These are phyloP conservation scores for Copromyces sp. DNA, from an alignment of 495 filamentous ascomycete genomes.

Conservation along the genomic window DNA sequence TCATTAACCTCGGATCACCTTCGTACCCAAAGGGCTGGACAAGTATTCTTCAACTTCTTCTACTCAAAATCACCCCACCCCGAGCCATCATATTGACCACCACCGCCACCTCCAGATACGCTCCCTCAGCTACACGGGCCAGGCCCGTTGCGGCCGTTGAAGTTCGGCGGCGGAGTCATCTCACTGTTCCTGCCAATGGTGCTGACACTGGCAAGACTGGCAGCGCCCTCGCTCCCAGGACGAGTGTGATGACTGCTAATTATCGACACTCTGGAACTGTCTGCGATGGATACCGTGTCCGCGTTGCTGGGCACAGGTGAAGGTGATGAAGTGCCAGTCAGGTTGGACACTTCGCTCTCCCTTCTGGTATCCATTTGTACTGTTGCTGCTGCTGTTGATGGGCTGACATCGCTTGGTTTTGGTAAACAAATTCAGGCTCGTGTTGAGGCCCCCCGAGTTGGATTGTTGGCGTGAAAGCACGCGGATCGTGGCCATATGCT, in stretches of 20 bases:
- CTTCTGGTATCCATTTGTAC: neutral
- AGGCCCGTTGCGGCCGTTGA: neutral
- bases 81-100: neutral
- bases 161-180: neutral
- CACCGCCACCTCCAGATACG: neutral
- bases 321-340: neutral
- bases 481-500: neutral
- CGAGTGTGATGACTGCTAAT: neutral
- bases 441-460: neutral
- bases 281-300: neutral
- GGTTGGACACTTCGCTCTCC: neutral
- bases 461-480: neutral
- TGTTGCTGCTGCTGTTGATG: neutral
- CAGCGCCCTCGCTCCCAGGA: neutral
- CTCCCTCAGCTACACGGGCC: neutral
- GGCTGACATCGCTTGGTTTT: neutral
- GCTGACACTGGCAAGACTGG: neutral
- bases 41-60: neutral
- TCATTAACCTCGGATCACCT: neutral
- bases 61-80: neutral
- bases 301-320: neutral
- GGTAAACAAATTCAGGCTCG: neutral
- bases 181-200: neutral
- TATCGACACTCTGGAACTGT: neutral
- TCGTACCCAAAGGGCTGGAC: neutral